Conservation (phyloP, 1,284 basidiomycete genomes). For the Boletus holoroseus region DNA sequence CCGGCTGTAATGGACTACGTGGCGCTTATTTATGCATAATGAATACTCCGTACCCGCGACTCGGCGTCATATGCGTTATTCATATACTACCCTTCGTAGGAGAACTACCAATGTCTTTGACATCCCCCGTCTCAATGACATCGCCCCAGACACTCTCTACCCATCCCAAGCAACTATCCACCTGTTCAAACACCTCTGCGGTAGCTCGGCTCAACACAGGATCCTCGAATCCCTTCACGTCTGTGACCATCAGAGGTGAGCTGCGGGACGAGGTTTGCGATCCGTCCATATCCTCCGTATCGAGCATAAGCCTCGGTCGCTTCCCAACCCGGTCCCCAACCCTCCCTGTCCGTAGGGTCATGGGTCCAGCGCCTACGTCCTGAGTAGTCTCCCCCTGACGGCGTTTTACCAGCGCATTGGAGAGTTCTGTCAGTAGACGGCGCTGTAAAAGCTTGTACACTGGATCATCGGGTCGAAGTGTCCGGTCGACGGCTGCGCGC, state of each 20-base stretch:
- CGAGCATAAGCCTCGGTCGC: constrained; percentile 26
- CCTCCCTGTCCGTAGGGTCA: constrained; percentile 45
- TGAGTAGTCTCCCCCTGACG: constrained; percentile 10
- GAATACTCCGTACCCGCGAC: not conserved
- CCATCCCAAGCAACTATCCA: constrained; percentile 39
- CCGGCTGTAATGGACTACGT: too few relatives aligned
- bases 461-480: constrained; percentile 54
- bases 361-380: constrained; percentile 27
- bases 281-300: constrained; percentile 25
- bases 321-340: constrained; percentile 25
- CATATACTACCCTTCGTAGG: not conserved
- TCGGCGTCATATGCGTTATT: not conserved
- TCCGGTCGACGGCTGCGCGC: constrained; percentile 55
- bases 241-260: constrained; percentile 15
- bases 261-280: constrained; percentile 2
- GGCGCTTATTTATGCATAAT: not conserved
- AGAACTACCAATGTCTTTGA: not conserved
- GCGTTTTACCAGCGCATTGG: constrained; percentile 30
- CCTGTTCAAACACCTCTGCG: constrained; percentile 30
- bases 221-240: constrained; percentile 47
- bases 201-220: constrained; percentile 35
- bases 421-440: constrained; percentile 48
- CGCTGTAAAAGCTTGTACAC: constrained; percentile 59
- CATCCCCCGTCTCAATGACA: constrained; percentile 18
- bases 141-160: constrained; percentile 39